These are phyloP conservation scores for Bolboschoenus planiculmis DNA, from an alignment of 176 grass and related monocot species.

Conservation along the genomic window DNA sequence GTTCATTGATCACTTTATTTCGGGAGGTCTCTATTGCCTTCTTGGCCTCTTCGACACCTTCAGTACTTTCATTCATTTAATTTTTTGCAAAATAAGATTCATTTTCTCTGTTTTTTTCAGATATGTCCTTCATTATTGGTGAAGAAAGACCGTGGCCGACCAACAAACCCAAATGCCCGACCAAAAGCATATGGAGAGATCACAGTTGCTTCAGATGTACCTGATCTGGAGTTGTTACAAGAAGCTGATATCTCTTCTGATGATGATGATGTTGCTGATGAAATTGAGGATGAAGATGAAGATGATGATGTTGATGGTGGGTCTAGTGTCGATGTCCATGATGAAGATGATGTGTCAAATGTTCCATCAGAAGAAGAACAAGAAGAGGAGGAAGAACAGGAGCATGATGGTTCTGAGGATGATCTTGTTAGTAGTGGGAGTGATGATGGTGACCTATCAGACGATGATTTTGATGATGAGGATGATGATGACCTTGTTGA, in stretches of 20 bases:
- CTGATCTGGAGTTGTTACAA: conserved; percentile 64
- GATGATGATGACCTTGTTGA: conserved; percentile 28
- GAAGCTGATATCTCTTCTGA: conserved; percentile 30
- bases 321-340: no score
- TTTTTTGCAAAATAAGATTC: conserved; percentile 15
- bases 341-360: conserved; percentile 26
- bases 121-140: conserved; percentile 91
- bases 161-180: conserved; percentile 62
- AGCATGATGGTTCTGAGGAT: conserved; percentile 27
- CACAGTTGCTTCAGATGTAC: conserved; percentile 52
- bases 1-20: conserved; percentile 82
- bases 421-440: conserved; percentile 30
- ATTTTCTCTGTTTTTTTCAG: conserved; percentile 37
- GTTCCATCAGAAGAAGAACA: not conserved
- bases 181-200: conserved; percentile 91
- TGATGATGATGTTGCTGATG: conserved; percentile 31
- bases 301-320: conserved; percentile 27
- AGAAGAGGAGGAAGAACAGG: conserved; percentile 7
- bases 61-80: not conserved
- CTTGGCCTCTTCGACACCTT: not conserved
- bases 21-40: conserved; percentile 51
- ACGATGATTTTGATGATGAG: conserved; percentile 30
- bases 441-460: conserved; percentile 31
- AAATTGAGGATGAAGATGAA: conserved; percentile 30
- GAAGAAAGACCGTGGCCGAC: conserved; percentile 91